A percentile compares a stretch with the other conserved stretches of the same genome.
These are phyloP conservation scores for Takakia lepidozioides DNA, from an alignment of 225 moss, liverwort and hornwort genomes.

Conservation along the genomic window DNA sequence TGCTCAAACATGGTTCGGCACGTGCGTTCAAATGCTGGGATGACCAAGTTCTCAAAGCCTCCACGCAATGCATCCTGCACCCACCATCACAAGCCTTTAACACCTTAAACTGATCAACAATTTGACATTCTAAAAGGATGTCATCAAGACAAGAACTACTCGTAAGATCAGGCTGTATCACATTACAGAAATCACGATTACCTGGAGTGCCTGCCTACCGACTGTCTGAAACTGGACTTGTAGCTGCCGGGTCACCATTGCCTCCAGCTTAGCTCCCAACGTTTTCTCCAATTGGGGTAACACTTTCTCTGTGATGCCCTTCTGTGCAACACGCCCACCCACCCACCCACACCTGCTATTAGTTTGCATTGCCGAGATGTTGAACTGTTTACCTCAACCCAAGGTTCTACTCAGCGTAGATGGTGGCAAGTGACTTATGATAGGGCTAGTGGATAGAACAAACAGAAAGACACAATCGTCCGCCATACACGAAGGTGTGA, in stretches of 20 bases:
- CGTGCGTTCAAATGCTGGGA: conserved; percentile 77
- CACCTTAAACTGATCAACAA: conserved; percentile 4
- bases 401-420: too few species aligned
- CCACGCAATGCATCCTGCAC: conserved; percentile 74
- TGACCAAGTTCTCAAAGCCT: conserved; percentile 64
- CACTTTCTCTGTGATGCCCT: conserved; percentile 68
- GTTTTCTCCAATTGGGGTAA: conserved; percentile 71
- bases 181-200: conserved; percentile 15
- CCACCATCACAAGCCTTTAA: conserved; percentile 3
- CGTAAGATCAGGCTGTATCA: not conserved
- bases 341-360: conserved; percentile 15
- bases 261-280: conserved; percentile 62
- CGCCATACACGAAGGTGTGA: not conserved
- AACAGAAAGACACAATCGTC: too few species aligned
- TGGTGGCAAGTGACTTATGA: too few species aligned
- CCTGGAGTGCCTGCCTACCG: conserved; percentile 83
- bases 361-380: conserved; percentile 5
- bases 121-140: conserved; percentile 5
- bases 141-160: too few species aligned
- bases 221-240: conserved; percentile 64
- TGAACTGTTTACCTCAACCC: too few species aligned
- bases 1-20: conserved; percentile 87
- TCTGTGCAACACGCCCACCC: conserved; percentile 43
- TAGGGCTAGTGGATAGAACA: too few species aligned
- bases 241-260: conserved; percentile 62